Evolutionary conservation across 345 rosid genomes (phyloP), one percentile per base, ranked within the genome.

Genomic region (Citrus glauca): DNA sequence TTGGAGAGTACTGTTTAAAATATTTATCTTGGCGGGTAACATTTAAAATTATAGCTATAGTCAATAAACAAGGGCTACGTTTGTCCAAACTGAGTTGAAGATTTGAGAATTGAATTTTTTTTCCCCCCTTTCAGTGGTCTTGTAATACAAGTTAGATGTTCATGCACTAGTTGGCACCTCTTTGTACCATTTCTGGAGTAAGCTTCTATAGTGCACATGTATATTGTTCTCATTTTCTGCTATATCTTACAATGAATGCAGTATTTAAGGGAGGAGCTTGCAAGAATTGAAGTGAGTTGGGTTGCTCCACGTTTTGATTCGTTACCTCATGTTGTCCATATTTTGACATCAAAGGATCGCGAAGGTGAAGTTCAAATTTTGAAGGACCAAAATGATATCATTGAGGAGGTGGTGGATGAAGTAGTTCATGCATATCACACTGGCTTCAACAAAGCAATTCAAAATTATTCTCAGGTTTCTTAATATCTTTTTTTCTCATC

Each of bases 381-480:
- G 72, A 97, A 87, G 91, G 98, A 97, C 73, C 97, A 93, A 81
- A 90, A 95, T 76, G 98, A 94, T 84, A 91, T 94, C 67, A 87
- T 97, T 38, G 99, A 97, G 93, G 99, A 97, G 77, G 94, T 97
- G 61, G 99, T 97, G n/a, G 98, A 97, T 86, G 99, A 94, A 89
- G 97, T 97, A 66, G 99, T 97, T 55, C 99, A 97, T 53, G 86
- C 98, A 81, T 94, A 97, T 87, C 99, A 97, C 68, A 77, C 90
- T 85, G 99, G 99, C 77, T 97, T 97, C 87, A 94, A 97, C 85
- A 97, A 86, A 86, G 99, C 99, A 77, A 94, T 97, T 85, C 99
- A 97, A 85, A 97, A 97, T 83, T 97, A 97, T 84, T 97, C 99
- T 11, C 99, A 94, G 98, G 99, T 97, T 73, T 61, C 81, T 70